phyloP scores from a whole-genome alignment of 2,329 filamentous ascomycete species.

The Botryotinia calthae region DNA sequence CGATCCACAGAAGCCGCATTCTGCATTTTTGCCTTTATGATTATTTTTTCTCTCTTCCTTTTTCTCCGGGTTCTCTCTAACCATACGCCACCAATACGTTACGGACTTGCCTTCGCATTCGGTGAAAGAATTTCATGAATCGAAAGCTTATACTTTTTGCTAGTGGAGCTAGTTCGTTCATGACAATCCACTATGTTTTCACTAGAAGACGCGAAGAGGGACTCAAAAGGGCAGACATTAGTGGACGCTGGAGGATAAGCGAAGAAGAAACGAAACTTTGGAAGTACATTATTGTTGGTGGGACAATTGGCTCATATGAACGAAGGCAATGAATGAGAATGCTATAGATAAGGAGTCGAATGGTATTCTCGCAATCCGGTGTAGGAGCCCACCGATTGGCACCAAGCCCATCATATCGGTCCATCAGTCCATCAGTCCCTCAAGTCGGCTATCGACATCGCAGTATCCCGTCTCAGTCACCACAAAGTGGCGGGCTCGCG shows the following conservation, averaged over 20 bases:
- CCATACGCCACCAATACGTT: background rate
- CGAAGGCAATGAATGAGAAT: background rate
- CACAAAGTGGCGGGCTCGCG: background rate
- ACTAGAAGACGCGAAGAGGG: background rate
- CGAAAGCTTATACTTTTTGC: background rate
- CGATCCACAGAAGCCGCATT: conserved; percentile 24
- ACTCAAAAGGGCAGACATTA: background rate
- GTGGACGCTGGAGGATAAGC: background rate
- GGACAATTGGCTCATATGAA: background rate
- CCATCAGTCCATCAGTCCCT: background rate
- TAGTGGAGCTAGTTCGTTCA: background rate
- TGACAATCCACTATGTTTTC: background rate
- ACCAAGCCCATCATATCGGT: too few relatives aligned
- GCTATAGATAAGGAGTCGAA: background rate
- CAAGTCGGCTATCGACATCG: background rate
- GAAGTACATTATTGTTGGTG: background rate
- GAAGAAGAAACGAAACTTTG: background rate
- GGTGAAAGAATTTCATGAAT: background rate
- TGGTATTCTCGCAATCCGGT: background rate
- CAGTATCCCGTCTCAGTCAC: background rate
- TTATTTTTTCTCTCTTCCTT: background rate
- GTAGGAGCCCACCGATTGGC: background rate
- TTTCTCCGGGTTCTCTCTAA: background rate
- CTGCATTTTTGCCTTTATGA: background rate
- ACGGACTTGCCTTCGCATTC: background rate